A percentile compares a stretch with the other conserved stretches of the same genome.
Evolutionary conservation across 108 stramenopile genomes (phyloP).

Genomic region (Skeletonema tropicum): DNA sequence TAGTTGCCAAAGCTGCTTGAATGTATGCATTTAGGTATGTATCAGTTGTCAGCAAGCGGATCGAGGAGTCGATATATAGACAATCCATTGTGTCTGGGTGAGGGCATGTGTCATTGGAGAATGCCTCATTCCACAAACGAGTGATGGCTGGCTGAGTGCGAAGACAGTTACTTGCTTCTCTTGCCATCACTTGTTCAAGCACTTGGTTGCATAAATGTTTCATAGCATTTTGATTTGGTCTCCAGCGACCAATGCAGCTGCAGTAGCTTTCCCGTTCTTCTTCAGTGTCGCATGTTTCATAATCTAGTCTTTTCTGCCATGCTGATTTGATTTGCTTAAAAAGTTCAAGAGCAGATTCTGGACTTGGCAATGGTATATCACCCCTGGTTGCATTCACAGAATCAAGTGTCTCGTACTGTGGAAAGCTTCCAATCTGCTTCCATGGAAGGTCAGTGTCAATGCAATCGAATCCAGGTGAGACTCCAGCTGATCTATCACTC

Average conservation of each 20-base stretch:
- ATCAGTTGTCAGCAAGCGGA: conserved; percentile 2
- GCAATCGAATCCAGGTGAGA: conserved; percentile 19
- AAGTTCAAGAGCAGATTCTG: conserved; percentile 16
- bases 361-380: conserved; percentile 11
- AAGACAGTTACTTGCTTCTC: conserved; percentile 20
- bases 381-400: conserved; percentile 8
- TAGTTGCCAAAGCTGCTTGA: conserved; percentile 1
- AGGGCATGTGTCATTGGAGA: conserved; percentile 13
- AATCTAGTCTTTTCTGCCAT: conserved; percentile 10
- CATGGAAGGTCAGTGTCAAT: conserved; percentile 6
- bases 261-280: background rate
- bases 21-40: conserved; percentile 11
- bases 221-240: conserved; percentile 8
- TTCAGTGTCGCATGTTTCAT: background rate
- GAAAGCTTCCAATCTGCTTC: conserved; percentile 16
- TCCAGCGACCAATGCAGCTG: conserved; percentile 11
- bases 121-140: conserved; percentile 11
- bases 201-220: conserved; percentile 12
- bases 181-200: conserved; percentile 15
- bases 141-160: conserved; percentile 5
- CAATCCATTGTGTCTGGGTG: conserved; percentile 7
- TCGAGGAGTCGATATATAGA: conserved; percentile 6
- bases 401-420: conserved; percentile 20
- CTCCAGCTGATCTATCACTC: conserved; percentile 2
- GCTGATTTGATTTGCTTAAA: conserved; percentile 18